These are phyloP conservation scores for Collybia sp. DNA, from an alignment of 768 basidiomycete genomes.

Conservation along the genomic window DNA sequence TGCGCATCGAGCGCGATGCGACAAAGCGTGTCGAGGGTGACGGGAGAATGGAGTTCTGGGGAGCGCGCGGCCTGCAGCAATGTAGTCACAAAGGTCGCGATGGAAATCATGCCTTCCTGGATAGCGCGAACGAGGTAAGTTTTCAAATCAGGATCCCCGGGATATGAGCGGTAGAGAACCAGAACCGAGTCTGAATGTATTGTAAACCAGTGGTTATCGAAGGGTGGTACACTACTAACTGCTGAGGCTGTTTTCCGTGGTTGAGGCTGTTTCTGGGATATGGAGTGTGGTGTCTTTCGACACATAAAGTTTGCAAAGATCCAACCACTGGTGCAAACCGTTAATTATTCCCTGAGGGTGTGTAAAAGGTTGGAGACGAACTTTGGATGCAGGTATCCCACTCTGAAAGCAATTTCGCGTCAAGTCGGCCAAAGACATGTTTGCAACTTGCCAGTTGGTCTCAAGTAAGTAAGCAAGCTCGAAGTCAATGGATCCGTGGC, in stretches of 20 bases:
- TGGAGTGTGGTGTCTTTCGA: slow-evolving; percentile 40
- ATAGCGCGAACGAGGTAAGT: slow-evolving; percentile 62
- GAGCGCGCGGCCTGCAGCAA: slow-evolving; percentile 67
- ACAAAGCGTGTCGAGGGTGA: slow-evolving; percentile 70
- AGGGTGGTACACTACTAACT: slow-evolving; percentile 38
- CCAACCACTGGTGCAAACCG: slow-evolving; percentile 52
- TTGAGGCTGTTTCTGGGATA: slow-evolving; percentile 24
- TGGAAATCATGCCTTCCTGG: slow-evolving; percentile 47
- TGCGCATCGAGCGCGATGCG: slow-evolving; percentile 60
- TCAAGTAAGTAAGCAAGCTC: too few relatives aligned
- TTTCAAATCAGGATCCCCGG: slow-evolving; percentile 65
- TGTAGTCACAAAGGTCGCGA: slow-evolving; percentile 56
- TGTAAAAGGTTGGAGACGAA: slow-evolving; percentile 21
- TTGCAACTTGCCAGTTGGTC: too few relatives aligned
- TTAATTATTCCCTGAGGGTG: not conserved
- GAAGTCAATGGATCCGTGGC: too few relatives aligned
- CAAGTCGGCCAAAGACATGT: slow-evolving; percentile 65
- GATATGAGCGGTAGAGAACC: slow-evolving; percentile 59
- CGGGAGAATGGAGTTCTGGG: slow-evolving; percentile 54
- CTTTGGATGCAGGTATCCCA: slow-evolving; percentile 62
- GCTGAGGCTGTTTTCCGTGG: slow-evolving; percentile 51
- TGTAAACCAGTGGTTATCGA: not conserved
- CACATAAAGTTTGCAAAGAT: slow-evolving; percentile 57
- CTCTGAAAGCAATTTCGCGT: slow-evolving; percentile 73
- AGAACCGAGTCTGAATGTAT: slow-evolving; percentile 58